These are phyloP conservation scores for Xeromyces bisporus DNA, from an alignment of 495 filamentous ascomycete genomes.

Conservation along the genomic window DNA sequence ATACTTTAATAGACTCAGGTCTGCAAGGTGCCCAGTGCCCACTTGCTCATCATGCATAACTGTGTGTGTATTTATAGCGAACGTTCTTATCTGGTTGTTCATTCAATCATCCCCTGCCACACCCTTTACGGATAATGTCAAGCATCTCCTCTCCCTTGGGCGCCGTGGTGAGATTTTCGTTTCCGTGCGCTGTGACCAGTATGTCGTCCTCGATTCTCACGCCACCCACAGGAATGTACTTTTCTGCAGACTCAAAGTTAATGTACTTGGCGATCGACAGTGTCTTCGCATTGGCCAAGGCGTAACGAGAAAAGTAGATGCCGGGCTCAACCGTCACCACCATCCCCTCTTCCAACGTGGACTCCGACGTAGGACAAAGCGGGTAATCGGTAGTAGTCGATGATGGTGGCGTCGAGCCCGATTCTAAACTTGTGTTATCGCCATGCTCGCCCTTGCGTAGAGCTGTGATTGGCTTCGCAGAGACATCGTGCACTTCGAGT, in stretches of 20 bases:
- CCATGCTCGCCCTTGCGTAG: slow-evolving; percentile 7
- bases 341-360: slow-evolving; percentile 47
- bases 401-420: no score
- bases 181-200: slow-evolving; percentile 57
- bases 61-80: no score
- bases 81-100: no score
- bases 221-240: slow-evolving; percentile 66
- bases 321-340: slow-evolving; percentile 82
- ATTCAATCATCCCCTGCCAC: no score
- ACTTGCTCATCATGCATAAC: no score
- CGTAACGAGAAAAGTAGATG: slow-evolving; percentile 78
- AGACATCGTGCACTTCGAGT: slow-evolving; percentile 77
- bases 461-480: slow-evolving; percentile 31
- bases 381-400: slow-evolving; percentile 10
- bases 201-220: slow-evolving; percentile 90
- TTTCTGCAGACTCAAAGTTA: slow-evolving; percentile 49
- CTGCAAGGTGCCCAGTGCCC: no score
- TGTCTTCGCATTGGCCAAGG: slow-evolving; percentile 60
- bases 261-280: slow-evolving; percentile 52
- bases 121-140: slow-evolving; percentile 35
- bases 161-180: slow-evolving; percentile 70
- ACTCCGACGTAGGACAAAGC: slow-evolving; percentile 18
- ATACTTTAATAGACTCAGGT: no score
- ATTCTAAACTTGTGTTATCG: no score
- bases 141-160: slow-evolving; percentile 61